These are phyloP conservation scores for Irpex rosettiformis DNA, from an alignment of 1,284 basidiomycete genomes.

Conservation along the genomic window DNA sequence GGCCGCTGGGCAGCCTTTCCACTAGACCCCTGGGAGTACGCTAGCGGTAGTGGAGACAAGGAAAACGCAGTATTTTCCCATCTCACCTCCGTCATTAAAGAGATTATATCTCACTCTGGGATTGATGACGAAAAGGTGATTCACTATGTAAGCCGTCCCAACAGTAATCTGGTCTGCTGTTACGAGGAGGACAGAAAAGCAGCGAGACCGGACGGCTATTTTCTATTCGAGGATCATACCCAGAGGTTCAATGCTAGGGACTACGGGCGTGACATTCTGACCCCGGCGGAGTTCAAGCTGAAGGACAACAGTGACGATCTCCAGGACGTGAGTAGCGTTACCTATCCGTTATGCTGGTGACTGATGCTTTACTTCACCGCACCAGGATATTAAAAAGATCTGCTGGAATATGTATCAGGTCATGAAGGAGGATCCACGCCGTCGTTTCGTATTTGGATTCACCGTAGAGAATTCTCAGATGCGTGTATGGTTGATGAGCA, in stretches of 20 bases:
- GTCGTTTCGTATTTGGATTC: not conserved
- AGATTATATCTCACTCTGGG: not conserved
- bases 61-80: not conserved
- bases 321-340: not conserved
- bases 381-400: not conserved
- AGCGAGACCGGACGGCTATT: not conserved
- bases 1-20: not conserved
- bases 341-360: not conserved
- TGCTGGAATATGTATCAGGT: not conserved
- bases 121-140: not conserved
- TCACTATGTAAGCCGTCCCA: not conserved
- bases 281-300: not conserved
- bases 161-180: not conserved
- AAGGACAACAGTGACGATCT: not conserved
- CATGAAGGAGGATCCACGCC: not conserved
- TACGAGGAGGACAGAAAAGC: not conserved
- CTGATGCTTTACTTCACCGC: not conserved
- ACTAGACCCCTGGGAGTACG: not conserved
- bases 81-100: not conserved
- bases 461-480: not conserved
- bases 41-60: too few relatives aligned
- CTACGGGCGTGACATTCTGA: not conserved
- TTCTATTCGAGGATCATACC: not conserved
- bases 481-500: not conserved
- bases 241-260: not conserved